phyloP scores from a whole-genome alignment of 805 yeast genomes.

The Ogataea parapolymorpha region DNA sequence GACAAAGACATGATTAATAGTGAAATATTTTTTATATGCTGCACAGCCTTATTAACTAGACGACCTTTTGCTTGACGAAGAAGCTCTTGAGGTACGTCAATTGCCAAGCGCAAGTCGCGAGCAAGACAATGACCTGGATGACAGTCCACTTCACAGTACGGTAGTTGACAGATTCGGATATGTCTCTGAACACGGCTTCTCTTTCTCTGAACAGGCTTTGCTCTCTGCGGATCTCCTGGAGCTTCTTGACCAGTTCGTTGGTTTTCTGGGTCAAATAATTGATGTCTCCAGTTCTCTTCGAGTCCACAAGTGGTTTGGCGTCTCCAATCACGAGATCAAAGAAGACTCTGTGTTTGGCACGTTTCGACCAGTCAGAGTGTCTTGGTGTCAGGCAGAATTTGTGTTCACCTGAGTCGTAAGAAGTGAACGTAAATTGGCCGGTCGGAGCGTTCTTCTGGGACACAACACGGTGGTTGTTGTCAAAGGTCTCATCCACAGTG shows the following conservation, averaged over 20 bases:
- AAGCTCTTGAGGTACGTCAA: conserved; percentile 68
- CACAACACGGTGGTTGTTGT: conserved; percentile 72
- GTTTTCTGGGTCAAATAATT: conserved; percentile 56
- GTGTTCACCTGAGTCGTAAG: conserved; percentile 75
- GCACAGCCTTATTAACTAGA: conserved; percentile 30
- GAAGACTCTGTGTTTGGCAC: conserved; percentile 60
- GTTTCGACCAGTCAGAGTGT: conserved; percentile 43
- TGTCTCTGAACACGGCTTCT: conserved; percentile 70
- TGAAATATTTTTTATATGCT: conserved; percentile 1
- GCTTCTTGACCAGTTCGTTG: conserved; percentile 51
- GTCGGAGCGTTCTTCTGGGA: conserved; percentile 61
- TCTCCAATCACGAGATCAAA: conserved; percentile 69
- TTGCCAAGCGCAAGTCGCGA: conserved; percentile 71
- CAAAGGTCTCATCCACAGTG: conserved; percentile 75
- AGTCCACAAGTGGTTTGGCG: conserved; percentile 58
- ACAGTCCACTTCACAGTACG: conserved; percentile 74
- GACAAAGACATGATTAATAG: conserved; percentile 2
- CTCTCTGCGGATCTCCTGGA: conserved; percentile 60
- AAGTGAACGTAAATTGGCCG: conserved; percentile 72
- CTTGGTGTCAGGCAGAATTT: conserved; percentile 65
- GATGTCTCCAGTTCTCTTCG: conserved; percentile 59
- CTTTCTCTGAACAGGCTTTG: conserved; percentile 69
- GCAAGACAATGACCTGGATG: conserved; percentile 60
- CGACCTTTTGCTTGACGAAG: conserved; percentile 76
- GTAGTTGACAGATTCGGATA: conserved; percentile 65